A percentile compares a stretch with the other conserved stretches of the same genome.
Conservation (phyloP, 2,329 filamentous ascomycete species). For the Beauveria sp. region DNA sequence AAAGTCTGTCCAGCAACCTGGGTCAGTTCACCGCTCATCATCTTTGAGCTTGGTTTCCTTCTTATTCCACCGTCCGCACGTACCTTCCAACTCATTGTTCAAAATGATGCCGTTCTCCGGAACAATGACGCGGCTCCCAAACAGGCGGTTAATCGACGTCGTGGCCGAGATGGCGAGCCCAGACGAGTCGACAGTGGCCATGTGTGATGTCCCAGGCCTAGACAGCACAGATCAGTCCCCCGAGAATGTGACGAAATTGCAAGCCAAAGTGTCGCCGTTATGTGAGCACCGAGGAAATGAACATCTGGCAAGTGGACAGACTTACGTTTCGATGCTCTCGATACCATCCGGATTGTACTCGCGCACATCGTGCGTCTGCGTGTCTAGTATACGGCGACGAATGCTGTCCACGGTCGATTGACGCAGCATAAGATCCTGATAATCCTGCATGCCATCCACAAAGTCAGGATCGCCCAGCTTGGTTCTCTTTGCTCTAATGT, state of each 20-base stretch:
- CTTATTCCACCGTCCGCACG: neutral
- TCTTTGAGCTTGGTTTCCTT: neutral
- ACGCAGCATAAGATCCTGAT: constrained; percentile 58
- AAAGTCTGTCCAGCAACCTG: constrained; percentile 35
- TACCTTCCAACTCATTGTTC: constrained; percentile 50
- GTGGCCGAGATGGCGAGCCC: constrained; percentile 71
- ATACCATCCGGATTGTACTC: constrained; percentile 38
- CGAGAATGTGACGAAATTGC: neutral
- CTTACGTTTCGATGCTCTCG: constrained; percentile 42
- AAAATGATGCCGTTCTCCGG: constrained; percentile 77
- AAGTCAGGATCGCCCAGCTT: constrained; percentile 71
- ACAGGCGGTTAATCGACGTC: constrained; percentile 73
- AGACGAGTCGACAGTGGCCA: constrained; percentile 58
- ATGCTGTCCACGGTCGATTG: constrained; percentile 46
- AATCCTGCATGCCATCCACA: constrained; percentile 50
- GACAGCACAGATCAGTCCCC: neutral
- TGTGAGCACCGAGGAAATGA: neutral
- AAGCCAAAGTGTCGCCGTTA: neutral
- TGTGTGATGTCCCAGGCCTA: constrained; percentile 60
- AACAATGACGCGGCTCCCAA: constrained; percentile 67
- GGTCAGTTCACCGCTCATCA: neutral
- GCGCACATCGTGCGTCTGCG: constrained; percentile 29
- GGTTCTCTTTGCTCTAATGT: constrained; percentile 38
- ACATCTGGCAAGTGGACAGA: neutral
- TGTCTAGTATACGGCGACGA: constrained; percentile 36